Conservation (phyloP, 2,329 filamentous ascomycete genomes). For the Coniella lustricola region DNA sequence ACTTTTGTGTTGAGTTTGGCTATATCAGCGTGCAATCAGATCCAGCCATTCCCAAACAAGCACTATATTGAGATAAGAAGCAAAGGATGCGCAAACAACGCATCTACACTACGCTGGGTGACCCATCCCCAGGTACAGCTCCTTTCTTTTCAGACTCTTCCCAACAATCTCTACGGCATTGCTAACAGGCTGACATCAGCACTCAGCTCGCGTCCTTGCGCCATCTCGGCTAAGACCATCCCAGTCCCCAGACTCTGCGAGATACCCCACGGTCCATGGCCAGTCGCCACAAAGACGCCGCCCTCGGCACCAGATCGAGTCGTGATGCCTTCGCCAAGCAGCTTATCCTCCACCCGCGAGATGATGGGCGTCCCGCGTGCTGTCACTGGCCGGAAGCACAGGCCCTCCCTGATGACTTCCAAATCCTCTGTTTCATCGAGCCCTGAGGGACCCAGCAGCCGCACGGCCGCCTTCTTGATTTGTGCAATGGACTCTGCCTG, state of each 20-base stretch:
- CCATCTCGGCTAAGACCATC: conserved; percentile 62
- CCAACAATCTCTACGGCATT: conserved; percentile 10
- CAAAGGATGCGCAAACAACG: no score
- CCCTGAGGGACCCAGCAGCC: conserved; percentile 35
- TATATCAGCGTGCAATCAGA: no score
- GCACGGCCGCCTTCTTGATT: conserved; percentile 41
- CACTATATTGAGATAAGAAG: no score
- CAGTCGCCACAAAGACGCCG: conserved; percentile 64
- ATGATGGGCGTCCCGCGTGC: conserved; percentile 58
- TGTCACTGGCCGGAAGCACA: conserved; percentile 70
- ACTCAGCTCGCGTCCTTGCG: conserved; percentile 50
- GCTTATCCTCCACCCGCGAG: conserved; percentile 45
- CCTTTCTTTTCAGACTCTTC: no score
- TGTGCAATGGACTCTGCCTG: conserved; percentile 39
- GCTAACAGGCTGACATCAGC: conserved; percentile 51
- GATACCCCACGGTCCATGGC: conserved; percentile 74
- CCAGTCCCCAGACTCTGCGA: conserved; percentile 60
- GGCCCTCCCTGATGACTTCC: conserved; percentile 54
- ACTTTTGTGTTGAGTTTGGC: no score
- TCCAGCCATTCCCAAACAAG: no score
- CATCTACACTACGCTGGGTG: no score
- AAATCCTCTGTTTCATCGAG: conserved; percentile 40
- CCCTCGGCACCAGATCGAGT: conserved; percentile 39
- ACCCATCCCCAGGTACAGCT: no score
- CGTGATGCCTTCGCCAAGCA: conserved; percentile 42